Base-by-base conservation (phyloP, 2,329 filamentous ascomycete species). In the Rosellinia necatrix region DNA sequence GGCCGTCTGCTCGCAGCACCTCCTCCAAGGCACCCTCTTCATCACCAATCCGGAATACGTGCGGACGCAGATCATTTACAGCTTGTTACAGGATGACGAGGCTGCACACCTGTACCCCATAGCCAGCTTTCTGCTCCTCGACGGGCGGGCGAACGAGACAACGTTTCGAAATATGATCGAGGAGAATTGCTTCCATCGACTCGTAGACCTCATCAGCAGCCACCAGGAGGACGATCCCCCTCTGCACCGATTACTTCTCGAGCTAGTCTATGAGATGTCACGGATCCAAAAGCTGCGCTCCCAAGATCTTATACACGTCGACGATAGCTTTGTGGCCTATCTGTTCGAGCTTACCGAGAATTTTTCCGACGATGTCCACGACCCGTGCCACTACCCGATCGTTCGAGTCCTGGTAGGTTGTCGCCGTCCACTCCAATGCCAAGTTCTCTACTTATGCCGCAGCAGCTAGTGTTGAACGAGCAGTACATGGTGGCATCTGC, bases 231-330 rank as follows among this genome's bases (percentile, higher is more conserved):
- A 85, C 41, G 88, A 92, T 68, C 80, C 84, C 21, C 81, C 84
- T 49, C 78, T 97, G 58, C 91, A 97, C 74, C 85, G 89, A 30
- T 76, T 94, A 59, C 78, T 97, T 49, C 80, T 99, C 67, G 90
- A 97, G 73, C 77, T 99, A 53, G 82, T 97, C 70, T 99, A 96
- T 74, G 94, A 97, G 77, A 97, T 97, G 89, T 92, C 91, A 40
- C 84, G 96, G 58, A 91, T 97, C 71, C 92, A 97, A 73, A 84
- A 87, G 60, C 76, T 99, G 57, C 87, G 83, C 51, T 76, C 82
- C 58, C 85, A 91, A 63, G 93, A 99, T 70, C 75, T 99, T 62
- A 67, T 83, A 75, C 90, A 84, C 53, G 89, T 88, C 25, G 82
- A 88, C 63, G 94, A 99, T 69, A 82, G 82, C 46, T 97, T 99